Evolutionary conservation across 1,284 basidiomycete genomes (phyloP).

Genomic region (Trametes pubescens): DNA sequence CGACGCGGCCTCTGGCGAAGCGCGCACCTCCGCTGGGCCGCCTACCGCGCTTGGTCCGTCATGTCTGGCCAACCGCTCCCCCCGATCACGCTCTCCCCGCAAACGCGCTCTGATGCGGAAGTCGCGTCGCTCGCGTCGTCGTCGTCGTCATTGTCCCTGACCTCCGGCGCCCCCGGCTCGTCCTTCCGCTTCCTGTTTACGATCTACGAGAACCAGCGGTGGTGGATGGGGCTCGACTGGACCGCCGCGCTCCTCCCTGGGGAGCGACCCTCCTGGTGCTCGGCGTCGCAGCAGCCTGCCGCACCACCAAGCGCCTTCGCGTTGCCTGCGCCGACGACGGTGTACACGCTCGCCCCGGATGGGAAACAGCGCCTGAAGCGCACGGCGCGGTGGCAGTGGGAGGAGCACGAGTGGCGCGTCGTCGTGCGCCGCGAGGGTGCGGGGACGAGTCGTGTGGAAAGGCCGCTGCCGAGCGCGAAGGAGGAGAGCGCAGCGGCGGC

Average conservation of each 20-base stretch:
- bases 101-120: constrained; percentile 41
- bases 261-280: constrained; percentile 92
- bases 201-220: constrained; percentile 93
- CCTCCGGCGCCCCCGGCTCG: constrained; percentile 30
- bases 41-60: constrained; percentile 56
- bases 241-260: constrained; percentile 90
- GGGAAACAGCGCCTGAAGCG: constrained; percentile 65
- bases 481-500: constrained; percentile 53
- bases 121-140: constrained; percentile 37
- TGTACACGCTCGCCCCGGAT: constrained; percentile 61
- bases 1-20: constrained; percentile 66
- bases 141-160: neutral
- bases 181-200: constrained; percentile 84
- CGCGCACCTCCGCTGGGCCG: constrained; percentile 70
- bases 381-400: constrained; percentile 85
- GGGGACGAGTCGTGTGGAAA: constrained; percentile 61
- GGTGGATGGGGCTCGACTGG: constrained; percentile 94
- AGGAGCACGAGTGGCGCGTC: constrained; percentile 88
- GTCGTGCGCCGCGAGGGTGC: constrained; percentile 65
- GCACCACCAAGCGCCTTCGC: constrained; percentile 72
- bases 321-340: constrained; percentile 58
- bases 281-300: constrained; percentile 61
- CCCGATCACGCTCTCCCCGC: constrained; percentile 36
- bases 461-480: constrained; percentile 58
- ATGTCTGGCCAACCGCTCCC: constrained; percentile 64